Percentiles rank a stretch among this genome's conserved stretches.
Conservation (phyloP, 2,329 filamentous ascomycete species). For the Monilinia fructigena region DNA sequence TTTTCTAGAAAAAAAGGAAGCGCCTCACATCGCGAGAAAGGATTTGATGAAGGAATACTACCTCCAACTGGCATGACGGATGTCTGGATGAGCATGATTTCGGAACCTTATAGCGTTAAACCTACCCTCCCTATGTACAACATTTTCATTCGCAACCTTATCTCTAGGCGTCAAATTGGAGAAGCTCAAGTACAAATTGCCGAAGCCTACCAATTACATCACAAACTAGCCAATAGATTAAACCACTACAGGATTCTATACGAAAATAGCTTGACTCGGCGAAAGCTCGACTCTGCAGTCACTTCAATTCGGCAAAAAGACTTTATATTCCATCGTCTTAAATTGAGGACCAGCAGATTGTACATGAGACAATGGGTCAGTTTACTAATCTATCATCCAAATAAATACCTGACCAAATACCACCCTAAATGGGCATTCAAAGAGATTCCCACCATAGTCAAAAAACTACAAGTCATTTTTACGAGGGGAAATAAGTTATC, state of each 20-base stretch:
- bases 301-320: constrained; percentile 25
- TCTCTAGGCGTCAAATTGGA: constrained; percentile 25
- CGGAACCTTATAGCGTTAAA: constrained; percentile 36
- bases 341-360: constrained; percentile 12
- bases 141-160: constrained; percentile 29
- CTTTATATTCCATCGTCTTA: constrained; percentile 4
- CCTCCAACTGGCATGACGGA: constrained; percentile 29
- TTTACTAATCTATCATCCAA: constrained; percentile 7
- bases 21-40: neutral
- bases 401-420: constrained; percentile 2
- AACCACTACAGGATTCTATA: constrained; percentile 15
- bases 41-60: constrained; percentile 27
- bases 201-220: constrained; percentile 25
- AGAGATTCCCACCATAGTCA: constrained; percentile 7
- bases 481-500: neutral
- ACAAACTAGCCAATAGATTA: neutral
- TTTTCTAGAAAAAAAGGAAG: constrained; percentile 41
- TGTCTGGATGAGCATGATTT: constrained; percentile 37
- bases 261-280: neutral
- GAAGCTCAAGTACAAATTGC: constrained; percentile 29
- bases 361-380: constrained; percentile 18
- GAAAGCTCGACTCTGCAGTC: neutral
- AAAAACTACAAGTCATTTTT: neutral
- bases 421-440: constrained; percentile 1
- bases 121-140: constrained; percentile 37